Evolutionary conservation across 495 filamentous ascomycete species (phyloP), one percentile per base, ranked within the genome.

Genomic region (Hypoxylon fuscum): DNA sequence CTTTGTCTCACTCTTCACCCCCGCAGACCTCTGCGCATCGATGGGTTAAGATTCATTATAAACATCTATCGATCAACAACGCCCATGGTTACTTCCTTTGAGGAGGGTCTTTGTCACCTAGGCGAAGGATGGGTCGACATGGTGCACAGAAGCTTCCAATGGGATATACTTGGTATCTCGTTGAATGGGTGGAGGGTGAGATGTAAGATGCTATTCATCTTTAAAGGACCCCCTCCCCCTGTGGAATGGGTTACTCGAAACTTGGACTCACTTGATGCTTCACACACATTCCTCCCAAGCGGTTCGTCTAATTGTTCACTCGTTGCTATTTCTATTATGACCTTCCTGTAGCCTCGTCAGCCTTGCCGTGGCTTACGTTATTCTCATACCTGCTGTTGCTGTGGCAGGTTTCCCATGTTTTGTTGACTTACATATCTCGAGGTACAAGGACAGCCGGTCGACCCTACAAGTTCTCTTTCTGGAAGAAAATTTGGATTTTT

Each of bases 351-450:
- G 62, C 50, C 37, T 56, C 46, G 48, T 49, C 50, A 70, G 67
- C 67, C 69, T 72, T 29, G 44, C 38, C 53, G 60, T 57, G 68
- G 62, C 60, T 65, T 52, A 62, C 42, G 62, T 68, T 52, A 54
- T 62, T 66, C 47, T 46, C 55, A 67, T 74, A 57, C 60, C 63
- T 59, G 48, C 50, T 55, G 71, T 74, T 74, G 71, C 69, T 51
- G 66, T 68, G 64, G 57, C 71, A 74, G 58, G 45, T 53, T 57
- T 55, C 35, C 31, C 55, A 66, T 74, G 59, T 65, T 72, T 72
- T 74, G 67, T 74, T 74, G 68, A 73, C 65, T 68, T 66, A 41
- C 59, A 60, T 52, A 65, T 64, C 52, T 54, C 49, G 22, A 62
- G 44, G 47, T 68, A 70, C 66, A 71, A 69, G 66, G 64, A 37